Percentiles rank a stretch among this genome's conserved stretches.
These are phyloP conservation scores for Vaccinium myrtillus DNA, from an alignment of 148 eudicot genomes.

Conservation along the genomic window DNA sequence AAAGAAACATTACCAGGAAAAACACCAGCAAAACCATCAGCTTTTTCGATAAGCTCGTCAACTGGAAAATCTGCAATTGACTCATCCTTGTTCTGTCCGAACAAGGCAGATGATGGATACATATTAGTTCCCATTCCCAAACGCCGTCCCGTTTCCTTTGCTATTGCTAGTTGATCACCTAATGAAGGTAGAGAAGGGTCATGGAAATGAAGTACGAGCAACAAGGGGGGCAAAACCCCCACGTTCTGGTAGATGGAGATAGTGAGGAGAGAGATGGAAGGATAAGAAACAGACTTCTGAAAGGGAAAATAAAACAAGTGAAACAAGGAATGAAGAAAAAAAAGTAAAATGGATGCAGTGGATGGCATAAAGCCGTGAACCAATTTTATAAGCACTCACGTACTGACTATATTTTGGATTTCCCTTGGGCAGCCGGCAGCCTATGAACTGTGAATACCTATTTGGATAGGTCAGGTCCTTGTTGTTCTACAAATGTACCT, in stretches of 20 bases:
- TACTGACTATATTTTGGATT: neutral
- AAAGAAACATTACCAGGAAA: constrained; percentile 45
- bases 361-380: neutral
- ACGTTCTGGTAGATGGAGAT: neutral
- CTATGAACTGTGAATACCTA: neutral
- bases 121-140: constrained; percentile 60
- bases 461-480: neutral
- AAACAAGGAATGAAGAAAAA: no score
- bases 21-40: constrained; percentile 62
- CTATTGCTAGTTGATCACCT: constrained; percentile 62
- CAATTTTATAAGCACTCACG: neutral
- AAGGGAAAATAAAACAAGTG: neutral
- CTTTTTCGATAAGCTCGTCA: constrained; percentile 56
- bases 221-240: neutral
- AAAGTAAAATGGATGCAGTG: neutral
- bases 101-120: constrained; percentile 53
- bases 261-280: neutral
- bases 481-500: neutral
- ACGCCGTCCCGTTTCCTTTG: constrained; percentile 56
- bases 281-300: neutral
- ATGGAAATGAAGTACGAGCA: neutral
- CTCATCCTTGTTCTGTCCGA: constrained; percentile 47
- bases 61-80: constrained; percentile 43
- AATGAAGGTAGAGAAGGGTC: constrained; percentile 11
- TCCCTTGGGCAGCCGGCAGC: neutral